Conservation (phyloP, 345 rosid genomes). For the Linum usitatissimum region DNA sequence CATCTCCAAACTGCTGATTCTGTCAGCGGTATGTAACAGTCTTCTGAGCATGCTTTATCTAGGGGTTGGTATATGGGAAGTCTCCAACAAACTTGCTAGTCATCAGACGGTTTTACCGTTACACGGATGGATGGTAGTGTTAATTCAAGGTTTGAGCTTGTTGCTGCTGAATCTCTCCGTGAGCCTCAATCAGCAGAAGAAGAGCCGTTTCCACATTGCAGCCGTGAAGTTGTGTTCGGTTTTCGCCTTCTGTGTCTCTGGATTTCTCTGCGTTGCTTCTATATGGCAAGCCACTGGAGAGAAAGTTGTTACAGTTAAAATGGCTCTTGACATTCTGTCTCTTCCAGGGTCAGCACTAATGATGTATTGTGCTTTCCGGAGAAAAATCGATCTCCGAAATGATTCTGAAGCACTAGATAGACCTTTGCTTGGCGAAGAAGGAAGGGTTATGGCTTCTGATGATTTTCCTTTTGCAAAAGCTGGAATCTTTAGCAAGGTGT, state of each 20-base stretch:
- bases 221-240: background rate
- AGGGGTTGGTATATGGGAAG: background rate
- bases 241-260: background rate
- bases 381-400: background rate
- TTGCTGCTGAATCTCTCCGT: background rate
- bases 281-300: background rate
- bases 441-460: background rate
- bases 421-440: constrained; percentile 1
- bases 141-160: background rate
- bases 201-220: background rate
- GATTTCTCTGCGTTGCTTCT: background rate
- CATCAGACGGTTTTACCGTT: background rate
- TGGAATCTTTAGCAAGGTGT: constrained; percentile 12
- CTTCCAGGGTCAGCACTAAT: background rate
- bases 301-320: background rate
- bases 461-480: constrained; percentile 1
- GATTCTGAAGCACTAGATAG: background rate
- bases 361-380: background rate
- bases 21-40: background rate
- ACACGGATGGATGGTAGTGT: constrained; percentile 1
- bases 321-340: background rate
- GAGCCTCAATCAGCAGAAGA: background rate
- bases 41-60: background rate
- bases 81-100: background rate
- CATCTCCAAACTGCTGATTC: background rate